A percentile compares a stretch with the other conserved stretches of the same genome.
Conservation (phyloP, 768 basidiomycete genomes). For the Grammothele lineata region DNA sequence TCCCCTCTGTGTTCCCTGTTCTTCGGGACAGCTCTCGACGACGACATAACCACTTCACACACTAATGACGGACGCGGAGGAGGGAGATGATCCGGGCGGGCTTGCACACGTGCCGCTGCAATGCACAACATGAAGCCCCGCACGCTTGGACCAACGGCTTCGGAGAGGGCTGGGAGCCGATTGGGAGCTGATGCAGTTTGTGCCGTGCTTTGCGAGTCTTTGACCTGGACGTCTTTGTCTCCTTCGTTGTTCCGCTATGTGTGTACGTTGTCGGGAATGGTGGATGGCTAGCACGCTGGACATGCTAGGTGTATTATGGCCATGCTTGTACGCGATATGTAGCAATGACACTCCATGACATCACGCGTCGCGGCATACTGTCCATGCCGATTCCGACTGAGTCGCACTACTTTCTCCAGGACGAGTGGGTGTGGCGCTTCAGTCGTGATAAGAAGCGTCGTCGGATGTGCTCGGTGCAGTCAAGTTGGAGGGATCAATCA, state of each 20-base stretch:
- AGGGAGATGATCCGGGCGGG: background rate
- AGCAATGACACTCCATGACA: constrained; percentile 5
- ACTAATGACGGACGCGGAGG: background rate
- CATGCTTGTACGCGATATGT: constrained; percentile 12
- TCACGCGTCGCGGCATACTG: too few species aligned
- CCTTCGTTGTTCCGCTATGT: constrained; percentile 3
- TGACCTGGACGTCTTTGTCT: background rate
- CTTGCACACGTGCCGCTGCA: constrained; percentile 33
- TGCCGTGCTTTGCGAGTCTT: constrained; percentile 7
- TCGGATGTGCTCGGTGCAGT: too few species aligned
- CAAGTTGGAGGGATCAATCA: too few species aligned
- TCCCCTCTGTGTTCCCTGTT: background rate
- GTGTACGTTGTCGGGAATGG: constrained; percentile 4
- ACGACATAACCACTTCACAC: background rate
- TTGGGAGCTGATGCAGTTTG: constrained; percentile 81
- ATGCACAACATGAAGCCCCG: constrained; percentile 96
- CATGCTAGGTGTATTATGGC: constrained; percentile 10
- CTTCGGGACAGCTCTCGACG: constrained; percentile 2
- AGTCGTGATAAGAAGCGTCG: too few species aligned
- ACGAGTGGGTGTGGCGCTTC: too few species aligned
- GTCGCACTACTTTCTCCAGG: too few species aligned
- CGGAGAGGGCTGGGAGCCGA: constrained; percentile 58
- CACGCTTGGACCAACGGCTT: constrained; percentile 97
- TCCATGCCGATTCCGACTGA: too few species aligned
- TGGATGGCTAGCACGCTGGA: background rate